These are phyloP conservation scores for Fusarium buxicola DNA, from an alignment of 2,329 filamentous ascomycete species.

Conservation along the genomic window DNA sequence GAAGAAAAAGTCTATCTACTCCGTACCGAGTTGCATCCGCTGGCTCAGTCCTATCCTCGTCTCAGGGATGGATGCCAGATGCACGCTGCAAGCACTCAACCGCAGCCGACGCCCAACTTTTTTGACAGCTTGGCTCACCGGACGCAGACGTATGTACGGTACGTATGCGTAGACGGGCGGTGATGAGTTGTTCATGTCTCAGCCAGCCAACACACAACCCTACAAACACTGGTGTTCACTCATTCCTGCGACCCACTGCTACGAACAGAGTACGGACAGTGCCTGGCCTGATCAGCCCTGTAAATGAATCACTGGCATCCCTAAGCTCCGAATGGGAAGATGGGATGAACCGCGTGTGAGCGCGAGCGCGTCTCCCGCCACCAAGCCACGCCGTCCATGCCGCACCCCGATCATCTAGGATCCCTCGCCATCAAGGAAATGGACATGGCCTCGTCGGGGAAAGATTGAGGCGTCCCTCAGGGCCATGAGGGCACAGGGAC, in stretches of 20 bases:
- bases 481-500: slow-evolving; percentile 6
- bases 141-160: slow-evolving; percentile 27
- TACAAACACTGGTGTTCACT: background rate
- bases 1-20: slow-evolving; percentile 23
- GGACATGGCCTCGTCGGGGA: slow-evolving; percentile 32
- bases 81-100: slow-evolving; percentile 37
- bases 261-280: no score
- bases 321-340: slow-evolving; percentile 1
- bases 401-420: slow-evolving; percentile 6
- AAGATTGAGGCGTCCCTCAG: slow-evolving; percentile 30
- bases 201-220: slow-evolving; percentile 25
- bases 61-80: slow-evolving; percentile 24
- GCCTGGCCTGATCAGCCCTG: slow-evolving; percentile 5
- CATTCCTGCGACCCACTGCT: slow-evolving; percentile 8
- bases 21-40: slow-evolving; percentile 25
- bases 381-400: slow-evolving; percentile 1
- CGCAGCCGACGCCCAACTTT: slow-evolving; percentile 21
- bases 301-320: slow-evolving; percentile 6
- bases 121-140: slow-evolving; percentile 37
- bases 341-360: slow-evolving; percentile 11
- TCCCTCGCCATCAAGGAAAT: slow-evolving; percentile 6
- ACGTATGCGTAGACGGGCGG: slow-evolving; percentile 12
- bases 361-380: slow-evolving; percentile 12
- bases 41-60: slow-evolving; percentile 24
- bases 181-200: slow-evolving; percentile 41